A percentile compares a stretch with the other conserved stretches of the same genome.
phyloP scores from a whole-genome alignment of 768 basidiomycete species.

The Leccinum subtestaceum region DNA sequence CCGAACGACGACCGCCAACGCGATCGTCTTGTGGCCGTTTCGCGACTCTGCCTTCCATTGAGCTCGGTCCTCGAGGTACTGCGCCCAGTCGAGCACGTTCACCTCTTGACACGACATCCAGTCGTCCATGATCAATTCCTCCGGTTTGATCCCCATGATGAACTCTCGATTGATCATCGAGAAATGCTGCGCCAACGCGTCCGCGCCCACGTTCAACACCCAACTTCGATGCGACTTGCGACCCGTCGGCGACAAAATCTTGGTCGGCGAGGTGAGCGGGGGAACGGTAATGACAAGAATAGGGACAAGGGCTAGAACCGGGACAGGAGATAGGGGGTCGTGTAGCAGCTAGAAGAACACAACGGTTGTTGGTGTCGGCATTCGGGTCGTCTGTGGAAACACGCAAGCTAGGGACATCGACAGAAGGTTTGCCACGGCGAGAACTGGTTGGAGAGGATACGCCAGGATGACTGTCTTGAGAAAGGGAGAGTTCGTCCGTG shows the following conservation, averaged over 20 bases:
- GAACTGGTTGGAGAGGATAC: constrained; percentile 40
- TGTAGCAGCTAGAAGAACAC: constrained; percentile 79
- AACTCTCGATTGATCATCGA: constrained; percentile 87
- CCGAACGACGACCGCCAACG: constrained; percentile 68
- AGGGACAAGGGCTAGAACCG: neutral
- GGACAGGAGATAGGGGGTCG: constrained; percentile 8
- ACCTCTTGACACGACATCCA: constrained; percentile 62
- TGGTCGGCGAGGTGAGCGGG: constrained; percentile 29
- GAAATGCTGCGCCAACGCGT: constrained; percentile 71
- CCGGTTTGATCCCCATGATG: constrained; percentile 80
- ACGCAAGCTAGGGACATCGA: constrained; percentile 29
- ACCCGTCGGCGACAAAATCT: constrained; percentile 37
- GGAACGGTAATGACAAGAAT: neutral
- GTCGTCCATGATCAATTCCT: constrained; percentile 75
- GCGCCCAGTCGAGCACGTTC: constrained; percentile 79
- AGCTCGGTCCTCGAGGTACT: constrained; percentile 74
- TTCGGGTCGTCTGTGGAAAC: constrained; percentile 28
- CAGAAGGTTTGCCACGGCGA: constrained; percentile 30
- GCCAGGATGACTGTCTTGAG: constrained; percentile 38
- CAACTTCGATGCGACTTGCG: constrained; percentile 66
- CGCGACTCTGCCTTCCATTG: constrained; percentile 63
- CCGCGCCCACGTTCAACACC: constrained; percentile 58
- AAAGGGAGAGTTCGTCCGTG: constrained; percentile 39
- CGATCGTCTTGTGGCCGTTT: constrained; percentile 60
- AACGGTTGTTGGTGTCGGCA: constrained; percentile 22